phyloP scores from a whole-genome alignment of 2,329 filamentous ascomycete genomes.

The Colletotrichum sp. region DNA sequence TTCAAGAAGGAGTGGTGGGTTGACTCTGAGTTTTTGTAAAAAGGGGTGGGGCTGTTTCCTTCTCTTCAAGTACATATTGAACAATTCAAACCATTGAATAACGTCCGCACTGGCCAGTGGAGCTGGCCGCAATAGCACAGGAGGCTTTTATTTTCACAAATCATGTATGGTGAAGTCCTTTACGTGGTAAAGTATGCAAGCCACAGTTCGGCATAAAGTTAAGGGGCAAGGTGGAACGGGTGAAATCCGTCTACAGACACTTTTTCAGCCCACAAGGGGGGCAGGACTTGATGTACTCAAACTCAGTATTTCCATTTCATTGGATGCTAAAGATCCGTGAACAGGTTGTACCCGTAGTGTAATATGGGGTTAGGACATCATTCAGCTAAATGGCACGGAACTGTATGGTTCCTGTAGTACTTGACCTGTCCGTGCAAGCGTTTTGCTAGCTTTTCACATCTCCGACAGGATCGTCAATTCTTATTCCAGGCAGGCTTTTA shows the following conservation, averaged over 20 bases:
- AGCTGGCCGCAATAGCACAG: background rate
- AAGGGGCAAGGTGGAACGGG: background rate
- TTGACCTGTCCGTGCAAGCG: background rate
- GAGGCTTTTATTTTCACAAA: background rate
- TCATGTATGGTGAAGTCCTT: background rate
- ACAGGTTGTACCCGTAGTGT: background rate
- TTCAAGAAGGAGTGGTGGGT: slow-evolving; percentile 22
- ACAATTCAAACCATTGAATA: background rate
- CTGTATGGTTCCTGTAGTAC: background rate
- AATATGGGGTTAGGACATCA: background rate
- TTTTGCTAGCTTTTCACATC: background rate
- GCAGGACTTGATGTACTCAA: background rate
- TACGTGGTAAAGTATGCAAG: background rate
- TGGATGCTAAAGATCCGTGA: background rate
- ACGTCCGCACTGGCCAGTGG: background rate
- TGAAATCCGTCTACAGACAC: background rate
- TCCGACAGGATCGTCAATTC: background rate
- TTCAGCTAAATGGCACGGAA: background rate
- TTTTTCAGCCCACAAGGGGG: background rate
- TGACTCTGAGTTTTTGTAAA: slow-evolving; percentile 1
- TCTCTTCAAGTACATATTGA: background rate
- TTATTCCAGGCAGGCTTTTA: background rate
- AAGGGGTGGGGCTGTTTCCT: background rate
- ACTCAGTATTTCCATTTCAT: background rate
- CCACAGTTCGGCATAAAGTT: background rate